Evolutionary conservation across 176 grass and related monocot genomes (phyloP).

Genomic region (Phoenix roebelenii): DNA sequence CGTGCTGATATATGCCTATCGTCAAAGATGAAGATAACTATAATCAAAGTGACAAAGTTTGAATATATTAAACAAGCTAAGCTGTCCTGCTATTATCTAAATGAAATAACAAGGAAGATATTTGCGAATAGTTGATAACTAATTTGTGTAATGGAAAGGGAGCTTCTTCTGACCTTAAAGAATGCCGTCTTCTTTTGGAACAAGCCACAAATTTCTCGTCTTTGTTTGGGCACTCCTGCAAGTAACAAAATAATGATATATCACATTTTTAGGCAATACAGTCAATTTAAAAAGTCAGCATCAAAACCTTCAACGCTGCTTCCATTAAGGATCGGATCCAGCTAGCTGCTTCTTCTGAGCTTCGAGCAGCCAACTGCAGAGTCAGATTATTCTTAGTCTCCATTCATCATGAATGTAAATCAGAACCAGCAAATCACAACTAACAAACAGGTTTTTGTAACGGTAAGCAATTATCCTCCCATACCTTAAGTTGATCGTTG

Average conservation of each 20-base stretch:
- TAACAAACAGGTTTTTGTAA: too few species aligned
- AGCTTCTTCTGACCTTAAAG: constrained; percentile 48
- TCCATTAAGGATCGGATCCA: constrained; percentile 86
- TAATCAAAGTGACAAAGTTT: too few species aligned
- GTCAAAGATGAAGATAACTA: too few species aligned
- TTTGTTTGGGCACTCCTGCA: constrained; percentile 46
- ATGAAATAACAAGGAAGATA: too few species aligned
- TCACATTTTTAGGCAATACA: not conserved
- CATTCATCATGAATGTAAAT: not conserved
- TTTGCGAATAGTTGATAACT: too few species aligned
- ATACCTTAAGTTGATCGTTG: constrained; percentile 81
- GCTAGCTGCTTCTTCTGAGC: constrained; percentile 91
- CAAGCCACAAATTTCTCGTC: constrained; percentile 59
- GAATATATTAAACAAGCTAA: too few species aligned
- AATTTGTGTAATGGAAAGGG: too few species aligned
- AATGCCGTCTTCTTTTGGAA: constrained; percentile 63
- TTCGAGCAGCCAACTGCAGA: constrained; percentile 87
- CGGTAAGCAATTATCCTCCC: too few species aligned
- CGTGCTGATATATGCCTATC: too few species aligned
- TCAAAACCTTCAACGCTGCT: constrained; percentile 53
- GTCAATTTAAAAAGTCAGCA: not conserved
- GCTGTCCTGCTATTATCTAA: too few species aligned
- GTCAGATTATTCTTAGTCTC: constrained; percentile 3
- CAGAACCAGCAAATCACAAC: too few species aligned
- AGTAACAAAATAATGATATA: not conserved